Percentiles rank a stretch among this genome's conserved stretches.
Conservation (phyloP, 176 grass and related monocot genomes). For the Triticum timopheevii region DNA sequence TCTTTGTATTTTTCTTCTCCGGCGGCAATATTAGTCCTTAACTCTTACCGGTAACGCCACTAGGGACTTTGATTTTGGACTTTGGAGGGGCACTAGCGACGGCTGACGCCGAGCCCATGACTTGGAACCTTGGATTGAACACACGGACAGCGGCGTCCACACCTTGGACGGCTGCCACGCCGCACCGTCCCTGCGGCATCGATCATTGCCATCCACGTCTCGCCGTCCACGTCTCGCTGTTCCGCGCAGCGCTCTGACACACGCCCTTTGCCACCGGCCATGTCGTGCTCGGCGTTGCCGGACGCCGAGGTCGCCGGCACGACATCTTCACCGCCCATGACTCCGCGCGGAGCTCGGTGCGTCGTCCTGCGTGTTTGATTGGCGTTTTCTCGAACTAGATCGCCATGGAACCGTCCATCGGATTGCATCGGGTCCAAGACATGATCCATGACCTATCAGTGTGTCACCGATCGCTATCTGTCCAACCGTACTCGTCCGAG, state of each 20-base stretch:
- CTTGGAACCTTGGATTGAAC: no score
- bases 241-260: neutral
- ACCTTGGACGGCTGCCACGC: neutral
- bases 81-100: neutral
- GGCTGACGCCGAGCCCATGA: neutral
- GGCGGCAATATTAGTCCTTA: neutral
- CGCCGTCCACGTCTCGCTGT: neutral
- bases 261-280: no score
- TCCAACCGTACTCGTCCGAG: neutral
- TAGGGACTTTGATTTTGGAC: neutral
- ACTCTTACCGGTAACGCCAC: neutral
- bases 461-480: neutral
- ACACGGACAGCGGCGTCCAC: neutral
- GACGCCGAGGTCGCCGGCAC: neutral
- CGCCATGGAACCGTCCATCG: no score
- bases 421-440: no score
- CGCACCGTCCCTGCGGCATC: neutral
- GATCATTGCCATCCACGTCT: neutral
- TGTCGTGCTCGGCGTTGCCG: no score
- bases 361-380: no score
- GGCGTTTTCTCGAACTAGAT: no score
- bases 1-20: neutral
- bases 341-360: no score
- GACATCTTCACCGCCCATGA: neutral
- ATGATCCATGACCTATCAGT: no score